phyloP scores from a whole-genome alignment of 192 early-diverging fungal species.

The Rhizoclosmatium globosum region DNA sequence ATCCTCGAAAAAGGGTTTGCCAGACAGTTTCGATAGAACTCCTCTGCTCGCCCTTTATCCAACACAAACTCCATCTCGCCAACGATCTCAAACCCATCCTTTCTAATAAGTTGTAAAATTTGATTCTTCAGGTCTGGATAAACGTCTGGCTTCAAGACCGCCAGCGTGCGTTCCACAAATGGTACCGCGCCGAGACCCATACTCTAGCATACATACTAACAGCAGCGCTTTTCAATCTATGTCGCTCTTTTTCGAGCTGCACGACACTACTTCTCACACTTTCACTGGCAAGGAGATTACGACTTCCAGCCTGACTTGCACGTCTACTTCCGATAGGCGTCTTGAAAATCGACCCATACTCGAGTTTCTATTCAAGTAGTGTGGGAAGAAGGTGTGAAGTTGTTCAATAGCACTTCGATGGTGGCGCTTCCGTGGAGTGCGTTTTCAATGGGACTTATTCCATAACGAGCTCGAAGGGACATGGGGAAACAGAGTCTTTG shows the following conservation, averaged over 20 bases:
- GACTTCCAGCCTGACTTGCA: slow-evolving; percentile 18
- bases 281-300: slow-evolving; percentile 10
- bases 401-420: slow-evolving; percentile 54
- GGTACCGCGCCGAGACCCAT: neutral
- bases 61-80: slow-evolving; percentile 37
- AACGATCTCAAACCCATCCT: slow-evolving; percentile 41
- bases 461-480: slow-evolving; percentile 62
- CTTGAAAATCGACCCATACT: slow-evolving; percentile 34
- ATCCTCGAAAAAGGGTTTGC: slow-evolving; percentile 44
- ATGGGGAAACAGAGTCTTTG: slow-evolving; percentile 45
- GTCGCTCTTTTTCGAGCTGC: slow-evolving; percentile 46
- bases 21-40: slow-evolving; percentile 57
- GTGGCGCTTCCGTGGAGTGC: slow-evolving; percentile 62
- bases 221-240: slow-evolving; percentile 45
- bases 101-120: slow-evolving; percentile 34
- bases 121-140: slow-evolving; percentile 57
- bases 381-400: slow-evolving; percentile 56
- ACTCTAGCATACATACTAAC: neutral
- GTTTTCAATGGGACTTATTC: slow-evolving; percentile 55
- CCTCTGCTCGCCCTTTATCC: slow-evolving; percentile 36
- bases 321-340: neutral
- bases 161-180: slow-evolving; percentile 50
- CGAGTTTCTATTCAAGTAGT: slow-evolving; percentile 28
- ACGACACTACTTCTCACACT: slow-evolving; percentile 60
- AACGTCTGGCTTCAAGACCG: slow-evolving; percentile 64